These are phyloP conservation scores for Epithele typhae DNA, from an alignment of 768 basidiomycete genomes.

Conservation along the genomic window DNA sequence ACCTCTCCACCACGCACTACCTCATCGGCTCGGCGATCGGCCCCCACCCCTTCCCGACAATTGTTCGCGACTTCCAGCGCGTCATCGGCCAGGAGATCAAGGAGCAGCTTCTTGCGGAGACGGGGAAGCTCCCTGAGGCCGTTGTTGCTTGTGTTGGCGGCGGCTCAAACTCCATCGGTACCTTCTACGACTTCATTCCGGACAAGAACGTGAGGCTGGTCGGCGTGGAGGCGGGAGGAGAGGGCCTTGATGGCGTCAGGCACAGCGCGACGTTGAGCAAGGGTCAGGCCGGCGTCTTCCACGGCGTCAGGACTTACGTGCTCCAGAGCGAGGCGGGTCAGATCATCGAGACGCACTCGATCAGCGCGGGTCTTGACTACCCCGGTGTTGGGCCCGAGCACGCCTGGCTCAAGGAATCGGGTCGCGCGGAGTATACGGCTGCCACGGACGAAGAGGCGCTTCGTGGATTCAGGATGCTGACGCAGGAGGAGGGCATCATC, in stretches of 20 bases:
- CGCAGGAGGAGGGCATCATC: slow-evolving; percentile 95
- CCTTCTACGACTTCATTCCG: slow-evolving; percentile 94
- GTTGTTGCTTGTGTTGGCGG: slow-evolving; percentile 98
- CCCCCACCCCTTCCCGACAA: slow-evolving; percentile 98
- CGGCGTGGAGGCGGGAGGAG: slow-evolving; percentile 97
- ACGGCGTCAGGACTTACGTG: slow-evolving; percentile 94
- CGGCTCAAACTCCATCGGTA: slow-evolving; percentile 95
- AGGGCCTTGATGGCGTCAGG: slow-evolving; percentile 83
- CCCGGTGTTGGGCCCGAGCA: slow-evolving; percentile 98
- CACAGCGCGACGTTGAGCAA: slow-evolving; percentile 93
- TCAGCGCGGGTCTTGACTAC: slow-evolving; percentile 95
- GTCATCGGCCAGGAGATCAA: slow-evolving; percentile 96
- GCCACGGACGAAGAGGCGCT: slow-evolving; percentile 95
- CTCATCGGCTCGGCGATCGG: slow-evolving; percentile 97
- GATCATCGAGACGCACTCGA: slow-evolving; percentile 95
- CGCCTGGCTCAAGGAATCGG: slow-evolving; percentile 93
- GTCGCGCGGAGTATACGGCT: slow-evolving; percentile 87
- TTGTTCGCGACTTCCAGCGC: slow-evolving; percentile 97
- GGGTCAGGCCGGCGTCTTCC: slow-evolving; percentile 91
- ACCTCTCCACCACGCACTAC: slow-evolving; percentile 91
- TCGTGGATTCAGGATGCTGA: slow-evolving; percentile 86
- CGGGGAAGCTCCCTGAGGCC: slow-evolving; percentile 87
- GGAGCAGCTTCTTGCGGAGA: slow-evolving; percentile 63
- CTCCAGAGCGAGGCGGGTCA: slow-evolving; percentile 87
- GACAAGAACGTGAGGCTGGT: slow-evolving; percentile 83